These are phyloP conservation scores for Fusarium palustre DNA, from an alignment of 2,329 filamentous ascomycete species.

Conservation along the genomic window DNA sequence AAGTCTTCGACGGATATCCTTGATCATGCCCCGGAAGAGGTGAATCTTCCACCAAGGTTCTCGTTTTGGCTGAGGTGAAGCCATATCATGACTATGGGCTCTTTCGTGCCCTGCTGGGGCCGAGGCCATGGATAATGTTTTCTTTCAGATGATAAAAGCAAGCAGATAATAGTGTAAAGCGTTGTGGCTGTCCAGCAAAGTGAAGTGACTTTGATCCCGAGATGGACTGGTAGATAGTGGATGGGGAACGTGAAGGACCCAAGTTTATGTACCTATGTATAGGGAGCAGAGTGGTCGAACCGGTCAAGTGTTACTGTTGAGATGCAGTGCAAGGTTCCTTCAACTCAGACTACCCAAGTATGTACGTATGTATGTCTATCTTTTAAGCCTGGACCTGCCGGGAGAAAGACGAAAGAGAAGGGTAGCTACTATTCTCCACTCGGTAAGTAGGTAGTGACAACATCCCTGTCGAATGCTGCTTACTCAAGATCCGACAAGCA, in stretches of 20 bases:
- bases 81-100: not conserved
- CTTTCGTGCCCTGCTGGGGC: conserved; percentile 22
- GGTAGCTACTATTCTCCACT: conserved; percentile 30
- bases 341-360: not conserved
- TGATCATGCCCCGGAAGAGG: conserved; percentile 81
- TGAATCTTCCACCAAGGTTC: conserved; percentile 78
- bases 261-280: conserved; percentile 17
- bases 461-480: conserved; percentile 12
- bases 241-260: not conserved
- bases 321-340: conserved; percentile 17
- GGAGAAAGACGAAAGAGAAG: conserved; percentile 1
- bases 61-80: conserved; percentile 10
- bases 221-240: not conserved
- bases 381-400: not conserved
- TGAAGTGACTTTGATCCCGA: not conserved
- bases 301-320: conserved; percentile 18
- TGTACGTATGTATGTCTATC: not conserved
- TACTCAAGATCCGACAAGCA: not conserved
- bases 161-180: not conserved
- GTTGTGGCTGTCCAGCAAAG: not conserved
- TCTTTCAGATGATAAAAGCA: not conserved
- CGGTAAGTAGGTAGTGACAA: not conserved
- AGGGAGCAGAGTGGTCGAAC: not conserved
- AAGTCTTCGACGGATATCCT: conserved; percentile 78
- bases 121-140: conserved; percentile 17